Base-by-base conservation (phyloP, 768 basidiomycete genomes). In the Suillus brevipes region DNA sequence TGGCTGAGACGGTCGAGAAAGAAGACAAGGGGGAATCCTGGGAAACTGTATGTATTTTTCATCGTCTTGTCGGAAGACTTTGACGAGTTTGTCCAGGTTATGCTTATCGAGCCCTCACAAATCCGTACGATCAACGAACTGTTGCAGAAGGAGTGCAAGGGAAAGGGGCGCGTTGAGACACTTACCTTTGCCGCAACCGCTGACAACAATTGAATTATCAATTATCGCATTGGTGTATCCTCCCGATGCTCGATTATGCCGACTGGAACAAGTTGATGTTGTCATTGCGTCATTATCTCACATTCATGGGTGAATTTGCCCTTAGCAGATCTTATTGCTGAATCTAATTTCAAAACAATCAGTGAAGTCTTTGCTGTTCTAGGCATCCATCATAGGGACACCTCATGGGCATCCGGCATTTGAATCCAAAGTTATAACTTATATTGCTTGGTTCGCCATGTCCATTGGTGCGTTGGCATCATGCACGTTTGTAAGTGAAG, bases 21-120 rank as follows among this genome's bases (percentile, higher is more conserved):
- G 90, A 93, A 64, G 89, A 94, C 65, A 87, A 84, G 67, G 84
- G 84, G 38, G 84, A 88, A 14, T 89, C 94, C 66, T 97, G 95
- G 94, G 90, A 94, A 79, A 84, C 88, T 68, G 97, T 98, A 75
- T 75, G 94, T 81, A 36, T 23, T 16, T 55, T 52, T 40, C 57
- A 9, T 42, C 34, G 9, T 23, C 16, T 43, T 49, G 36, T 52
- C 53, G 42, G 43, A 6, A 50, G 47, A 55, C 25, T 50, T 52
- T n/a, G 18, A 58, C 55, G 40, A 43, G 40, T 45, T 57, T n/a
- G 9, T 61, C 14, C 70, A 99, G 97, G 86, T 90, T 56, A 84
- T 97, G 80, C 83, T 97, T 63, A 98, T 99, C 66, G 95, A 98
- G 74, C 97, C 97, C 6, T 87, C 91, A 49, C 89, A 92, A 70